Conservation (phyloP, 1,284 basidiomycete genomes). For the Amylostereum areolatum region DNA sequence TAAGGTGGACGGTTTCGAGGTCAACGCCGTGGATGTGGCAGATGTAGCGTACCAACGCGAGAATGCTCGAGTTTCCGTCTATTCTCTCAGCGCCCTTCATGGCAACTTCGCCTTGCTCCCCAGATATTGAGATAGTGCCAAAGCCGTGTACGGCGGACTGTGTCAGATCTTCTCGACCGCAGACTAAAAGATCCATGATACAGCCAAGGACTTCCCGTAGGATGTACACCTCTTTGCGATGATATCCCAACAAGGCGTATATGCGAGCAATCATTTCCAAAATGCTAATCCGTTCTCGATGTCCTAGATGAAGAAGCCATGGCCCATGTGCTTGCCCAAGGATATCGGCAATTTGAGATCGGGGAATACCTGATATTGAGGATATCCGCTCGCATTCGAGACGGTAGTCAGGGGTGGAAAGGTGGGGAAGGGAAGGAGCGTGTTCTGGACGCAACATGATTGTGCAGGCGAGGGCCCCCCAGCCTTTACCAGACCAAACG, state of each 20-base stretch:
- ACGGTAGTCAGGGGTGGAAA: constrained; percentile 34
- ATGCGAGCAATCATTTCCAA: constrained; percentile 68
- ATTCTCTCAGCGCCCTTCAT: constrained; percentile 65
- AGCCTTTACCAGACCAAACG: constrained; percentile 83
- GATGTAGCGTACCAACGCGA: constrained; percentile 66
- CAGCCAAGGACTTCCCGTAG: constrained; percentile 81
- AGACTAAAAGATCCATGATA: constrained; percentile 74
- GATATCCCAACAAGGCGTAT: constrained; percentile 75
- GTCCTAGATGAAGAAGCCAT: constrained; percentile 77
- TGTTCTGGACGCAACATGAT: constrained; percentile 64
- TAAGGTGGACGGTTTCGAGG: constrained; percentile 56
- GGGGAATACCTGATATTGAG: constrained; percentile 59
- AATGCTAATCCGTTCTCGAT: constrained; percentile 66
- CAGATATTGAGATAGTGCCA: not conserved
- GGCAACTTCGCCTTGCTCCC: constrained; percentile 47
- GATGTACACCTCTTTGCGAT: constrained; percentile 80
- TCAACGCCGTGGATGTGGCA: constrained; percentile 78
- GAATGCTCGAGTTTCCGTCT: constrained; percentile 75
- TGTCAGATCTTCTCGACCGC: constrained; percentile 56
- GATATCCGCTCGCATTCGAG: constrained; percentile 55
- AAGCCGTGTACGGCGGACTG: not conserved
- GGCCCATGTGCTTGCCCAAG: constrained; percentile 75
- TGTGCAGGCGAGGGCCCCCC: constrained; percentile 76
- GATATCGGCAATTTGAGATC: constrained; percentile 58
- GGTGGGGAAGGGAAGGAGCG: constrained; percentile 49